phyloP scores from a whole-genome alignment of 805 yeast species.

The Teunomyces gatunensis region DNA sequence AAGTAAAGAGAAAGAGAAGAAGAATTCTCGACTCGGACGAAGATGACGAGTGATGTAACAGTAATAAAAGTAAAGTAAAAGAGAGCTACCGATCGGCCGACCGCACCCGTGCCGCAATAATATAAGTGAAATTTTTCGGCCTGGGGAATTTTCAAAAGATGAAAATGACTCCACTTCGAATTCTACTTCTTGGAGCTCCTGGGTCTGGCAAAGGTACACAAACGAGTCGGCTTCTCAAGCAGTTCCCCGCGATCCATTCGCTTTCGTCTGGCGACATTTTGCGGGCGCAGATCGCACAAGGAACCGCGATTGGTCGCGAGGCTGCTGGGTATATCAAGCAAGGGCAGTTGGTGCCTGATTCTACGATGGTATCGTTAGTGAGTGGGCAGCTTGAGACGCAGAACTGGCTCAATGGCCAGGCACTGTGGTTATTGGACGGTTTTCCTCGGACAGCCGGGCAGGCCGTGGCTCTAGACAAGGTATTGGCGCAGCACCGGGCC shows the following conservation, averaged over 20 bases:
- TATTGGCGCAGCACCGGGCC: slow-evolving; percentile 37
- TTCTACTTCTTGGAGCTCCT: slow-evolving; percentile 86
- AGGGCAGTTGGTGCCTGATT: slow-evolving; percentile 77
- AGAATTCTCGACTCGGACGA: slow-evolving; percentile 49
- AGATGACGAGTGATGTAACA: slow-evolving; percentile 33
- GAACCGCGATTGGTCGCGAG: slow-evolving; percentile 52
- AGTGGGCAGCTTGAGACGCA: slow-evolving; percentile 43
- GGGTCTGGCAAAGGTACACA: slow-evolving; percentile 96
- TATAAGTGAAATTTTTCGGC: neutral
- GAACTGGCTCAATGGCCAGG: slow-evolving; percentile 41
- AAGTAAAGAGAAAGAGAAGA: slow-evolving; percentile 41
- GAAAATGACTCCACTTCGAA: slow-evolving; percentile 47
- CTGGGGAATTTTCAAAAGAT: too few species aligned
- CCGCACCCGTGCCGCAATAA: too few species aligned
- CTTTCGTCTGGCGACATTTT: slow-evolving; percentile 84
- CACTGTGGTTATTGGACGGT: slow-evolving; percentile 84
- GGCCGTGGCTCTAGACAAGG: slow-evolving; percentile 56
- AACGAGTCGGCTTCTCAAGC: slow-evolving; percentile 59
- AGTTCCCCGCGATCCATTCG: slow-evolving; percentile 52
- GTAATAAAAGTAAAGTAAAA: neutral
- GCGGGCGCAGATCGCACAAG: slow-evolving; percentile 58
- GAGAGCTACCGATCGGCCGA: too few species aligned
- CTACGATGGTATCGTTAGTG: slow-evolving; percentile 59
- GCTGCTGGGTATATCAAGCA: slow-evolving; percentile 55
- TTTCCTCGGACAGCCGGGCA: slow-evolving; percentile 82